These are phyloP conservation scores for Elaphomyces granulatus DNA, from an alignment of 495 filamentous ascomycete species.

Conservation along the genomic window DNA sequence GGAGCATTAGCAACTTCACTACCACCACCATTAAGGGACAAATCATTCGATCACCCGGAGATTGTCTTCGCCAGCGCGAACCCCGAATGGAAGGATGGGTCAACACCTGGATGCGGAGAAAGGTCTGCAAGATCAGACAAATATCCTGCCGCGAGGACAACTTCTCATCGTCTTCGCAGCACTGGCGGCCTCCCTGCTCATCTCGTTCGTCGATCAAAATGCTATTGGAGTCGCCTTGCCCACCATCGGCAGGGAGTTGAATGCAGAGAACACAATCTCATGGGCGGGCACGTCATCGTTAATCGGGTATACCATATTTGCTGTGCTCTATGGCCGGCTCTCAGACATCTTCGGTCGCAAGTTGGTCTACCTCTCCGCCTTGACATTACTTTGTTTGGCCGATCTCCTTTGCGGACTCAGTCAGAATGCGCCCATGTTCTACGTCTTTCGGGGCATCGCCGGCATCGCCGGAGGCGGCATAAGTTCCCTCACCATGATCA, in stretches of 20 bases:
- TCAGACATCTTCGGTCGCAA: constrained; percentile 47
- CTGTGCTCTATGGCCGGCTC: constrained; percentile 44
- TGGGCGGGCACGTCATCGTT: constrained; percentile 70
- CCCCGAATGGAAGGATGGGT: too few relatives aligned
- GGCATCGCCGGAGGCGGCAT: constrained; percentile 41
- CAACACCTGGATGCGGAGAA: constrained; percentile 30
- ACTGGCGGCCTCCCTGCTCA: constrained; percentile 38
- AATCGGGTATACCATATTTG: constrained; percentile 58
- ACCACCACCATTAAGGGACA: too few relatives aligned
- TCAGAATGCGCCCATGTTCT: constrained; percentile 35
- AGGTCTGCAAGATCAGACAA: constrained; percentile 37
- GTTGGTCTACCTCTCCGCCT: constrained; percentile 31
- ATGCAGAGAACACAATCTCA: constrained; percentile 44
- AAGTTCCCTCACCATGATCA: constrained; percentile 36
- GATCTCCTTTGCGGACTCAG: constrained; percentile 40
- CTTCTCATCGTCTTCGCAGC: constrained; percentile 43
- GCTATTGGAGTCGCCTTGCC: constrained; percentile 45
- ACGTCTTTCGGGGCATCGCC: constrained; percentile 40
- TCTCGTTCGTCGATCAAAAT: constrained; percentile 50
- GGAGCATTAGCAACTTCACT: not conserved
- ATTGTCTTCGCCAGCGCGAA: too few relatives aligned
- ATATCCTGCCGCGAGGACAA: constrained; percentile 40
- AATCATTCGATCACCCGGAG: too few relatives aligned
- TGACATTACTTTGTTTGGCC: constrained; percentile 36
- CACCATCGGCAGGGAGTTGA: constrained; percentile 42